Evolutionary conservation across 345 rosid genomes (phyloP).

Genomic region (Syzygium aromaticum): DNA sequence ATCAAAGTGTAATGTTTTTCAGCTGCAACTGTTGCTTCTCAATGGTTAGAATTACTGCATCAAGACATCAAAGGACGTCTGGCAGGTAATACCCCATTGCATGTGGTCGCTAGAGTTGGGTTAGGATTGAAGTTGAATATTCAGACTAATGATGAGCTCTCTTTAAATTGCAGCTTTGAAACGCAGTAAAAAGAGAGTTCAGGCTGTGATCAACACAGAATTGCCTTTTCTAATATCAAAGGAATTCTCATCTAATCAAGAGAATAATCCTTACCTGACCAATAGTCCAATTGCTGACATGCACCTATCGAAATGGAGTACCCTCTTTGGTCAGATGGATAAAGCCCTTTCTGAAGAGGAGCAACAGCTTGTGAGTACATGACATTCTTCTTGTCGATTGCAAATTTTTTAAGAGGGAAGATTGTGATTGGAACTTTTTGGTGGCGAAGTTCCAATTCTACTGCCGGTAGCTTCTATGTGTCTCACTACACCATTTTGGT

Average conservation of each 20-base stretch:
- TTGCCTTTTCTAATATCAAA: conserved; percentile 62
- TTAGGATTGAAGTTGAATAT: neutral
- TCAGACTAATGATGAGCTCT: conserved; percentile 1
- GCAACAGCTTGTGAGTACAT: conserved; percentile 60
- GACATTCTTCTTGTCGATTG: neutral
- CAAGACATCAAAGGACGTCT: conserved; percentile 92
- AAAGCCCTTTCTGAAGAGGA: conserved; percentile 76
- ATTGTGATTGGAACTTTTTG: neutral
- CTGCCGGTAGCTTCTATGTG: neutral
- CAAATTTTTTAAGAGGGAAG: neutral
- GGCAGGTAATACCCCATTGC: conserved; percentile 38
- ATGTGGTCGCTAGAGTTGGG: neutral
- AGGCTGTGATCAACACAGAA: conserved; percentile 62
- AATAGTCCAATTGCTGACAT: conserved; percentile 20
- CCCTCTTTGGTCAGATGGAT: conserved; percentile 71
- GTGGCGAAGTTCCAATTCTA: neutral
- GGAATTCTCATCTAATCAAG: conserved; percentile 60
- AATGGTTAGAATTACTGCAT: conserved; percentile 90
- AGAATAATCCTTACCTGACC: conserved; percentile 21
- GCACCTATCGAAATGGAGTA: conserved; percentile 60
- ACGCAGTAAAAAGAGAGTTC: conserved; percentile 87
- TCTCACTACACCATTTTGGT: neutral
- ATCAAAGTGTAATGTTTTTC: conserved; percentile 18
- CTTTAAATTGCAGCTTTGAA: conserved; percentile 52
- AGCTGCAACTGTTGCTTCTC: conserved; percentile 92